Evolutionary conservation across 1,284 basidiomycete species (phyloP).

Genomic region (Pseudozyma hubeiensis): DNA sequence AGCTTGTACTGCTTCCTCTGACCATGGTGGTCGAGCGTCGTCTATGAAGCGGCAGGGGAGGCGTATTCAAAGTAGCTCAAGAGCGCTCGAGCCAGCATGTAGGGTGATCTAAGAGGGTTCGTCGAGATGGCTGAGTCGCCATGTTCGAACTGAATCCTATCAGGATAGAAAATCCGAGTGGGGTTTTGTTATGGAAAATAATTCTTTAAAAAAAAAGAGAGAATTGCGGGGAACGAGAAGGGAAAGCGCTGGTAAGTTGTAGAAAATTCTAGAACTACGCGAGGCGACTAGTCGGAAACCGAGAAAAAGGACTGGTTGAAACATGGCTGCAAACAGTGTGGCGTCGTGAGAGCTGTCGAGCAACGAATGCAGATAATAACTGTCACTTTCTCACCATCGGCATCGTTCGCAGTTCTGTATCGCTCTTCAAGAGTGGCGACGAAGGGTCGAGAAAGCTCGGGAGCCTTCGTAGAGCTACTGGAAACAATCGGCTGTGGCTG

Average conservation of each 20-base stretch:
- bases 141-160: too few species aligned
- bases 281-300: not conserved
- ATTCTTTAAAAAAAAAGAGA: not conserved
- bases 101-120: too few species aligned
- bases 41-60: not conserved
- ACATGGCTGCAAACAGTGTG: not conserved
- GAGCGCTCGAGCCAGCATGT: not conserved
- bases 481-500: too few species aligned
- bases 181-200: not conserved
- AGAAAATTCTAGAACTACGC: conserved; percentile 37
- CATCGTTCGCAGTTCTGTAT: too few species aligned
- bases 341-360: not conserved
- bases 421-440: not conserved
- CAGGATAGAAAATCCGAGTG: not conserved
- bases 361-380: not conserved
- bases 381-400: too few species aligned
- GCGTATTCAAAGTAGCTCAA: not conserved
- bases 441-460: conserved; percentile 14
- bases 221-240: not conserved
- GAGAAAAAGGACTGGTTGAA: not conserved
- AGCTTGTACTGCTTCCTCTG: too few species aligned
- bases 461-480: not conserved
- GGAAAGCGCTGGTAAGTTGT: conserved; percentile 2
- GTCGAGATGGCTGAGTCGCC: too few species aligned
- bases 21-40: too few species aligned